These are phyloP conservation scores for Diaporthe capsici DNA, from an alignment of 2,329 filamentous ascomycete species.

Conservation along the genomic window DNA sequence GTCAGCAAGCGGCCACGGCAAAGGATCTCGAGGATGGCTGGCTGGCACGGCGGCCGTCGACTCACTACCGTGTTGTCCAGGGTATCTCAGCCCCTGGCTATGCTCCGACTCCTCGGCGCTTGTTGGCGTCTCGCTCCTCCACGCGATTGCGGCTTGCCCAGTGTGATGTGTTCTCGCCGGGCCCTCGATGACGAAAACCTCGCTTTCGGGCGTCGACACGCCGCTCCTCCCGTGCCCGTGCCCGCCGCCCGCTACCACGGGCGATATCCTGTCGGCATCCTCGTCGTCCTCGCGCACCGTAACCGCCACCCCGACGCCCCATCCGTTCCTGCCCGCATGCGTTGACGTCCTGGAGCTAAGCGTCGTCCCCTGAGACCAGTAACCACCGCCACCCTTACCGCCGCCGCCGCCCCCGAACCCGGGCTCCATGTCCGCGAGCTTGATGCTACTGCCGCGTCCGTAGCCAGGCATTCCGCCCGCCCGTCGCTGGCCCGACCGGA, in stretches of 20 bases:
- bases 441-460: constrained; percentile 55
- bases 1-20: not conserved
- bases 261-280: constrained; percentile 41
- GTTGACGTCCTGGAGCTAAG: constrained; percentile 21
- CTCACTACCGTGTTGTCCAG: constrained; percentile 9
- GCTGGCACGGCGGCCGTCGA: constrained; percentile 5
- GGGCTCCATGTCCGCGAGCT: constrained; percentile 53
- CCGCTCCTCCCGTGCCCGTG: constrained; percentile 33
- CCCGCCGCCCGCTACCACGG: not conserved
- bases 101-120: constrained; percentile 45
- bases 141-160: not conserved
- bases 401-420: constrained; percentile 36
- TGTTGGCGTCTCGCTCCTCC: constrained; percentile 45
- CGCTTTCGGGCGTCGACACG: constrained; percentile 50
- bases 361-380: constrained; percentile 26
- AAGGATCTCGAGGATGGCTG: not conserved
- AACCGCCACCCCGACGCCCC: constrained; percentile 10
- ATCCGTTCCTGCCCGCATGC: constrained; percentile 2
- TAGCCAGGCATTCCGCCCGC: constrained; percentile 50
- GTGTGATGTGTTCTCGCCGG: constrained; percentile 42
- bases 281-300: constrained; percentile 45
- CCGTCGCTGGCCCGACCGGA: not conserved
- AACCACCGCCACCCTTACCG: not conserved
- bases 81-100: constrained; percentile 42
- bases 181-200: constrained; percentile 55